Conservation (phyloP, 768 basidiomycete species). For the Panaeolus cyanescens region DNA sequence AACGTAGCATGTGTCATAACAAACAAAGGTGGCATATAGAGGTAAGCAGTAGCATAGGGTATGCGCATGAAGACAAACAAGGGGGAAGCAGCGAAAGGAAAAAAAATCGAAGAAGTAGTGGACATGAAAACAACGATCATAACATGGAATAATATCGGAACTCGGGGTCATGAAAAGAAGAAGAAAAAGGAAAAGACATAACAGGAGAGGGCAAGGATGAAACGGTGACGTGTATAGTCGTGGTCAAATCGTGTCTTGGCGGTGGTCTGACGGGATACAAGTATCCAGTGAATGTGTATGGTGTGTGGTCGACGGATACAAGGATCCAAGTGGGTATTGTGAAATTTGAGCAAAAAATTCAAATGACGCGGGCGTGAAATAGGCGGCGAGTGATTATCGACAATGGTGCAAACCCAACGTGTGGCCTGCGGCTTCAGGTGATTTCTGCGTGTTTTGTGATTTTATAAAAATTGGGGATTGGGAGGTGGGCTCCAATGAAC, state of each 20-base stretch:
- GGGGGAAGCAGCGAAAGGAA: background rate
- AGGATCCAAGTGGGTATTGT: too few species aligned
- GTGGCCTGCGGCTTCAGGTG: too few species aligned
- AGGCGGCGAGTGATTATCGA: too few species aligned
- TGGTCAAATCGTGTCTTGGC: background rate
- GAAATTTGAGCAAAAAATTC: too few species aligned
- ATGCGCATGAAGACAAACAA: background rate
- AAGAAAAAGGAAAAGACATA: background rate
- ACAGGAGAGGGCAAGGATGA: background rate
- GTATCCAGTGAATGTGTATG: background rate
- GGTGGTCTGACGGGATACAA: background rate
- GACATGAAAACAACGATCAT: constrained; percentile 3
- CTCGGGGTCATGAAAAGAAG: background rate
- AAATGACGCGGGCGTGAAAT: too few species aligned
- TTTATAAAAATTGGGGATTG: too few species aligned
- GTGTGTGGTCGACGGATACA: too few species aligned
- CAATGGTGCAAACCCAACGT: too few species aligned
- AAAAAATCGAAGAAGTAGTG: background rate
- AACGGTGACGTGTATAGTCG: background rate
- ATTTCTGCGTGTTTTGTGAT: too few species aligned
- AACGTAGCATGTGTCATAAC: background rate
- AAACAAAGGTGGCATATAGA: background rate
- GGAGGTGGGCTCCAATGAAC: too few species aligned
- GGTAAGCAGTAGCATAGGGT: constrained; percentile 2
- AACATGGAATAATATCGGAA: background rate